Percentiles rank a stretch among this genome's conserved stretches.
Conservation (phyloP, 768 basidiomycete genomes). For the Lentinula edodes region DNA sequence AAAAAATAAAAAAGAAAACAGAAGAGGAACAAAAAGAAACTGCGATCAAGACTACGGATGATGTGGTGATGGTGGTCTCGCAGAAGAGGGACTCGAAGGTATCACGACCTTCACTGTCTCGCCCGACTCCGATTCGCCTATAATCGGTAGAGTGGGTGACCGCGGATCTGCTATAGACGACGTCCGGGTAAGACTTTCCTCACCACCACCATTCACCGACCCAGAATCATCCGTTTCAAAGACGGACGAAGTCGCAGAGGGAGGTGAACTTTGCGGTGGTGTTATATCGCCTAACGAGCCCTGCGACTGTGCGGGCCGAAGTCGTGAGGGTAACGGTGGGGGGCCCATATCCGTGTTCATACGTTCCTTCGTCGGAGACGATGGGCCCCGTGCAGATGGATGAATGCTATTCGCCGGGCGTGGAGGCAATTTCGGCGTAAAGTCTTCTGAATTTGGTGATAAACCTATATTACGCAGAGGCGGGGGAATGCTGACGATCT, state of each 20-base stretch:
- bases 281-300: slow-evolving; percentile 16
- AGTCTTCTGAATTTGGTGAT: slow-evolving; percentile 50
- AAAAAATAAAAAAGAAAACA: background rate
- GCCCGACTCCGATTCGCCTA: slow-evolving; percentile 3
- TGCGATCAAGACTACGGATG: background rate
- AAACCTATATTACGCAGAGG: slow-evolving; percentile 16
- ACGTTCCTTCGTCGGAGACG: slow-evolving; percentile 41
- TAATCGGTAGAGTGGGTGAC: background rate
- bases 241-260: slow-evolving; percentile 18
- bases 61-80: background rate
- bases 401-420: slow-evolving; percentile 74
- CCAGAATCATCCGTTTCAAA: slow-evolving; percentile 18
- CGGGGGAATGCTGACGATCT: slow-evolving; percentile 46
- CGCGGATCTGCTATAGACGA: background rate
- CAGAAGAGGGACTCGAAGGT: background rate
- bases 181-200: slow-evolving; percentile 1
- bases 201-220: slow-evolving; percentile 9
- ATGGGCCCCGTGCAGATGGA: slow-evolving; percentile 57
- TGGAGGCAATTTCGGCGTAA: slow-evolving; percentile 63
- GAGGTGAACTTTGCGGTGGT: slow-evolving; percentile 17
- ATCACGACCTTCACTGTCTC: background rate
- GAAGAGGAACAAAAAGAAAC: background rate
- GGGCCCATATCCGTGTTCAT: slow-evolving; percentile 21
- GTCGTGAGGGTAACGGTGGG: slow-evolving; percentile 16
- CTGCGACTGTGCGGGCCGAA: slow-evolving; percentile 14